phyloP scores from a whole-genome alignment of 164 flowering plant genomes.

The Houttuynia cordata region DNA sequence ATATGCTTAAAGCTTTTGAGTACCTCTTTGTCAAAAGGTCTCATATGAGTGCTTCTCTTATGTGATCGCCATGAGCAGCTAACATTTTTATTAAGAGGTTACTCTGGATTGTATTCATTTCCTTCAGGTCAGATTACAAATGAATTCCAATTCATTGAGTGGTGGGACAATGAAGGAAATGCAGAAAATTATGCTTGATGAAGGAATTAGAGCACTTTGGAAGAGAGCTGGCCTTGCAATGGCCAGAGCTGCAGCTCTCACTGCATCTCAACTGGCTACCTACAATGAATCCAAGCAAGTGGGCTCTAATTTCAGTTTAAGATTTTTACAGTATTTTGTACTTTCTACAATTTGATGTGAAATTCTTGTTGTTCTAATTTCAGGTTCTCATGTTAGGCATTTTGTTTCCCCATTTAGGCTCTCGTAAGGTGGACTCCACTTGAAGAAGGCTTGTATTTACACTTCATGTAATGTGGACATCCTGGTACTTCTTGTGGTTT shows the following conservation, averaged over 20 bases:
- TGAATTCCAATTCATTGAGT: slow-evolving; percentile 33
- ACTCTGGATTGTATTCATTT: slow-evolving; percentile 4
- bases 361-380: slow-evolving; percentile 16
- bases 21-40: neutral
- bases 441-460: slow-evolving; percentile 74
- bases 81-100: neutral
- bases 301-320: neutral
- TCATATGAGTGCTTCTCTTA: neutral
- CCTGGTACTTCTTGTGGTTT: slow-evolving; percentile 2
- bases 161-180: slow-evolving; percentile 44
- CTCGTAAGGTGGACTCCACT: slow-evolving; percentile 54
- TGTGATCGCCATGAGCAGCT: neutral
- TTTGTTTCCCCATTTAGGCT: slow-evolving; percentile 31
- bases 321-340: neutral
- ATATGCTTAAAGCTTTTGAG: neutral
- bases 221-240: slow-evolving; percentile 97
- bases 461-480: slow-evolving; percentile 47
- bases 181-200: slow-evolving; percentile 48
- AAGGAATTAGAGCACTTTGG: slow-evolving; percentile 77
- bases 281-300: slow-evolving; percentile 98
- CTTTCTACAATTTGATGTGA: neutral
- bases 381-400: no score
- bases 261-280: slow-evolving; percentile 89
- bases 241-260: slow-evolving; percentile 79
- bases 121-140: slow-evolving; percentile 70